phyloP scores from a whole-genome alignment of 108 stramenopile species.

The Nitzschia sp. region DNA sequence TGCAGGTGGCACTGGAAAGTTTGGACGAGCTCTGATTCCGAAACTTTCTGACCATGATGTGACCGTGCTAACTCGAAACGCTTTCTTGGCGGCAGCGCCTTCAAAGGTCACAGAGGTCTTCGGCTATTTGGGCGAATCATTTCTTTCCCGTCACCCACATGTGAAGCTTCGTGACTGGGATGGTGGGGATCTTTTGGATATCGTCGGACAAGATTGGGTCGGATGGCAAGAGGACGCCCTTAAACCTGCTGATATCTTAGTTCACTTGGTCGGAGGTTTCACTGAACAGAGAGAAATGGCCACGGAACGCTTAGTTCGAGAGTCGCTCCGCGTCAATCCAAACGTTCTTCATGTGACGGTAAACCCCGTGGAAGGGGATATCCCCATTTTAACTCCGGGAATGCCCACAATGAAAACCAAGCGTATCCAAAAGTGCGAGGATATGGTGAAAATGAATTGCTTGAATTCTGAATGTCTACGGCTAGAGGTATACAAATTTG shows the following conservation, averaged over 20 bases:
- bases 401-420: constrained; percentile 51
- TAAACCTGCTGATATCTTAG: constrained; percentile 61
- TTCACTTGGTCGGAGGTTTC: constrained; percentile 80
- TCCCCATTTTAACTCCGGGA: constrained; percentile 47
- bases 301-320: constrained; percentile 67
- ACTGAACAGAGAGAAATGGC: constrained; percentile 83
- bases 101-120: constrained; percentile 70
- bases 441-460: constrained; percentile 74
- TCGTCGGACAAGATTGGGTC: constrained; percentile 73
- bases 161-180: constrained; percentile 82
- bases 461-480: constrained; percentile 53
- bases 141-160: constrained; percentile 51
- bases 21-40: constrained; percentile 55
- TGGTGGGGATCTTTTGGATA: constrained; percentile 86
- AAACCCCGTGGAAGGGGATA: constrained; percentile 60
- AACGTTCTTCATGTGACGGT: constrained; percentile 67
- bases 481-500: constrained; percentile 59
- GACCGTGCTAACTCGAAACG: constrained; percentile 77
- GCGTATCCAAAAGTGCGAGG: constrained; percentile 66
- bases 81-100: constrained; percentile 78
- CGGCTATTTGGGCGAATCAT: constrained; percentile 72
- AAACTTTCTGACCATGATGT: constrained; percentile 60
- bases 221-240: constrained; percentile 86
- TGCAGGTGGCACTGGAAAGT: constrained; percentile 76
- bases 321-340: constrained; percentile 62